These are phyloP conservation scores for Blastosporella zonata DNA, from an alignment of 1,284 basidiomycete genomes.

Conservation along the genomic window DNA sequence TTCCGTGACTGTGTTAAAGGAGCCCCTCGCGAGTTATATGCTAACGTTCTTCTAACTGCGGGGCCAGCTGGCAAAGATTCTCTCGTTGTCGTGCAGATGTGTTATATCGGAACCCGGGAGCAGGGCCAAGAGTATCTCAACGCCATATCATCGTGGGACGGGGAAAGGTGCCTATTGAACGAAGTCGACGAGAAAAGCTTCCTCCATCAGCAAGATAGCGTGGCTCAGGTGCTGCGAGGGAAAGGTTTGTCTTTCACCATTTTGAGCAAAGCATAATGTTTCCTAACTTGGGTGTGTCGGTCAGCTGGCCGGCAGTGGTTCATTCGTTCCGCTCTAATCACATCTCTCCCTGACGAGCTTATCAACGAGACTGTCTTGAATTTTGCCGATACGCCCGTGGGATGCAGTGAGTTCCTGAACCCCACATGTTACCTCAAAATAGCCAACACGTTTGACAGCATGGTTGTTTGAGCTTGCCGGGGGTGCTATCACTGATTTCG, in stretches of 20 bases:
- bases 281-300: constrained; percentile 12
- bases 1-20: constrained; percentile 91
- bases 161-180: constrained; percentile 76
- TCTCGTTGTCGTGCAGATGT: constrained; percentile 86
- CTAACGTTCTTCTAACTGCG: constrained; percentile 86
- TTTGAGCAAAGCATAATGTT: background rate
- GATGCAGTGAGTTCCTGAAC: constrained; percentile 67
- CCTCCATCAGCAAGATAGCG: constrained; percentile 84
- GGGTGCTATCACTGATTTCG: constrained; percentile 73
- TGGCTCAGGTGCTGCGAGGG: constrained; percentile 83
- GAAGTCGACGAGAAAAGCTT: constrained; percentile 90
- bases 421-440: background rate
- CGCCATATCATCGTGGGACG: constrained; percentile 85
- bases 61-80: constrained; percentile 80
- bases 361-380: constrained; percentile 79
- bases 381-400: constrained; percentile 79
- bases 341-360: constrained; percentile 79
- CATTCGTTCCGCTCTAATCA: constrained; percentile 79
- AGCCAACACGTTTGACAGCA: constrained; percentile 43
- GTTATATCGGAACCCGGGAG: constrained; percentile 74
- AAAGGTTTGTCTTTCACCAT: constrained; percentile 45
- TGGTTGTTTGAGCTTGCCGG: constrained; percentile 90
- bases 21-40: constrained; percentile 82
- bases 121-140: constrained; percentile 78
- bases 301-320: constrained; percentile 83